Evolutionary conservation across 1,139 yeast species (phyloP), one percentile per base, ranked within the genome.

Genomic region (Blastobotrys buckinghamii): DNA sequence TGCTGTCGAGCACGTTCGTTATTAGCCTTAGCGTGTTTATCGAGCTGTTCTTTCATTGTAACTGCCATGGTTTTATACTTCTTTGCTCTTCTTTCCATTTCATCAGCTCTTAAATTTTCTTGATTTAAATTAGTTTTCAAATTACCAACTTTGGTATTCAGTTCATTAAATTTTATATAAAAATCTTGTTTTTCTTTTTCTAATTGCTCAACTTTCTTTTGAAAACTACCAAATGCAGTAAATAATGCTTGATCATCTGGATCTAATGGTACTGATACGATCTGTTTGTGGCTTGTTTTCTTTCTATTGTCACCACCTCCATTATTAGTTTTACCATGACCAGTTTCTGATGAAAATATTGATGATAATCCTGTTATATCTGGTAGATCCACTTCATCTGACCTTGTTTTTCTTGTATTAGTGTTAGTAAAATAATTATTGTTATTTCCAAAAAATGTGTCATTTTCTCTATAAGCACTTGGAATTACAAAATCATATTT

Each of bases 281-380:
- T 52, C 7, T 59, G 53, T 50, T 58, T 57, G 45, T 58, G 61
- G 35, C 55, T 51, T 9, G 46, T 30, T 36, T 49, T 44, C 15
- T 36, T 22, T 20, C 22, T 33, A 29, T 24, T 20, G 7, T 7
- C 24, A 22, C 24, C 32, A 34, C n/a, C n/a, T n/a, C n/a, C n/a
- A n/a, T n/a, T n/a, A n/a, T 39, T 22, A 7, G 4, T 22, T 29
- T 46, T 51, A 50, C 20, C 51, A 40, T 37, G 42, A 44, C 29
- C 49, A 1, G 49, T 56, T n/a, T 56, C 59, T 13, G 56, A 53
- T 2, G 59, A 55, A 39, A 58, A 57, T 22, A 59, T 54, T 17
- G 60, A 57, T 12, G 61, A 58, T 20, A 59, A 43, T 1, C 61
- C 62, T 13, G 60, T 54, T 27, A 59, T 58, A 43, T 59, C 63